Evolutionary conservation across 768 basidiomycete genomes (phyloP).

Genomic region (Xerocomus potaroensis): DNA sequence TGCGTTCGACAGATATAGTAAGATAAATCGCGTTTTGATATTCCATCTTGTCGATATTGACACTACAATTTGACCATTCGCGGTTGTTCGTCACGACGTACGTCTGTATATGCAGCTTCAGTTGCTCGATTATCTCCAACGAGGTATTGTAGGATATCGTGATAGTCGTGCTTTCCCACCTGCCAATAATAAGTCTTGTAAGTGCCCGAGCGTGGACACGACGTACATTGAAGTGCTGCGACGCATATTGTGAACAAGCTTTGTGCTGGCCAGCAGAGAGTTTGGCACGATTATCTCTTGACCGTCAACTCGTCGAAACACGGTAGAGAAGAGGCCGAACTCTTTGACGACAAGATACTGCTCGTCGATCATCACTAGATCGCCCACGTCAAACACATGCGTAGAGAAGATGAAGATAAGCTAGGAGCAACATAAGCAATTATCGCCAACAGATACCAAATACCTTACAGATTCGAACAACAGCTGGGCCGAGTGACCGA

Average conservation of each 20-base stretch:
- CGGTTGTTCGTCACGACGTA: constrained; percentile 63
- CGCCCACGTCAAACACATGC: constrained; percentile 82
- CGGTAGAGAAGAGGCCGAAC: constrained; percentile 77
- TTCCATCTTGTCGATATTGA: constrained; percentile 79
- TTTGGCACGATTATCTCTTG: constrained; percentile 80
- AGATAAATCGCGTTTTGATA: constrained; percentile 68
- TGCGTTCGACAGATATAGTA: constrained; percentile 68
- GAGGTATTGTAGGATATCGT: constrained; percentile 68
- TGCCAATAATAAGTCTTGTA: constrained; percentile 14
- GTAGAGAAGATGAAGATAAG: constrained; percentile 84
- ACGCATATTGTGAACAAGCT: constrained; percentile 74
- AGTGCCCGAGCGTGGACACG: not conserved
- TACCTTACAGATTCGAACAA: constrained; percentile 68
- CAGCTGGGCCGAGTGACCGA: constrained; percentile 75
- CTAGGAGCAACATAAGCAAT: constrained; percentile 31
- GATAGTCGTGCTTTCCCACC: constrained; percentile 68
- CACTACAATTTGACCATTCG: constrained; percentile 62
- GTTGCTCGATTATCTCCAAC: constrained; percentile 63
- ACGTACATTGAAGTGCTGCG: constrained; percentile 70
- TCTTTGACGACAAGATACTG: constrained; percentile 51
- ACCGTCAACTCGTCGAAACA: constrained; percentile 75
- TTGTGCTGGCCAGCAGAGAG: constrained; percentile 61
- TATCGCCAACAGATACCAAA: not conserved
- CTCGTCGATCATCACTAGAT: constrained; percentile 75
- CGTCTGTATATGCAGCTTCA: constrained; percentile 51